Evolutionary conservation across 352 stramenopile genomes (phyloP).

Genomic region (Hyaloperonospora arabidopsidis): DNA sequence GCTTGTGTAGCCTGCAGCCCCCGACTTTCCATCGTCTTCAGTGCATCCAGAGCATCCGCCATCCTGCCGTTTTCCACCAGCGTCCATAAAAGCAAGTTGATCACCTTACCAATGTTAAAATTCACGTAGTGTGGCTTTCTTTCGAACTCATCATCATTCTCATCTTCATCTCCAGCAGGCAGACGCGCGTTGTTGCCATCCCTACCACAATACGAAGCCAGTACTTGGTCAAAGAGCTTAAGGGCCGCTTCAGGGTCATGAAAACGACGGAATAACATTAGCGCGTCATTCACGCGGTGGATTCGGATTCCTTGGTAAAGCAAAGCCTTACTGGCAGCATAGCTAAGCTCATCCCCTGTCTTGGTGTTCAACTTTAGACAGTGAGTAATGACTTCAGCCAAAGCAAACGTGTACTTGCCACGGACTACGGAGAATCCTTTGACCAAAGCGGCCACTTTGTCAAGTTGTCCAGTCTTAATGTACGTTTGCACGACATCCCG

Average conservation of each 20-base stretch:
- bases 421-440: conserved; percentile 41
- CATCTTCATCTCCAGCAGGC: conserved; percentile 8
- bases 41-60: conserved; percentile 23
- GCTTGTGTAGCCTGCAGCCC: conserved; percentile 23
- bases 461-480: conserved; percentile 38
- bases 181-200: conserved; percentile 8
- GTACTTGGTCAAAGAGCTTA: conserved; percentile 39
- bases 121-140: conserved; percentile 22
- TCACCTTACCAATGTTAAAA: conserved; percentile 42
- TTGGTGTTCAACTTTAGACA: conserved; percentile 35
- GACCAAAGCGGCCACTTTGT: conserved; percentile 48
- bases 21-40: conserved; percentile 31
- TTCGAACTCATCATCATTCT: conserved; percentile 10
- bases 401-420: conserved; percentile 37
- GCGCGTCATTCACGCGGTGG: conserved; percentile 35
- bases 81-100: conserved; percentile 42
- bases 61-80: conserved; percentile 40
- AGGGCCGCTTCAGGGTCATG: conserved; percentile 32
- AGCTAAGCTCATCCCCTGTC: conserved; percentile 37
- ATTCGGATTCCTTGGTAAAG: conserved; percentile 41
- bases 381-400: conserved; percentile 40
- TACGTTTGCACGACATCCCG: conserved; percentile 41
- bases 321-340: conserved; percentile 47
- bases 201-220: conserved; percentile 31
- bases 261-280: conserved; percentile 45